phyloP scores from a whole-genome alignment of 2,329 filamentous ascomycete species.

The Madurella fahalii region DNA sequence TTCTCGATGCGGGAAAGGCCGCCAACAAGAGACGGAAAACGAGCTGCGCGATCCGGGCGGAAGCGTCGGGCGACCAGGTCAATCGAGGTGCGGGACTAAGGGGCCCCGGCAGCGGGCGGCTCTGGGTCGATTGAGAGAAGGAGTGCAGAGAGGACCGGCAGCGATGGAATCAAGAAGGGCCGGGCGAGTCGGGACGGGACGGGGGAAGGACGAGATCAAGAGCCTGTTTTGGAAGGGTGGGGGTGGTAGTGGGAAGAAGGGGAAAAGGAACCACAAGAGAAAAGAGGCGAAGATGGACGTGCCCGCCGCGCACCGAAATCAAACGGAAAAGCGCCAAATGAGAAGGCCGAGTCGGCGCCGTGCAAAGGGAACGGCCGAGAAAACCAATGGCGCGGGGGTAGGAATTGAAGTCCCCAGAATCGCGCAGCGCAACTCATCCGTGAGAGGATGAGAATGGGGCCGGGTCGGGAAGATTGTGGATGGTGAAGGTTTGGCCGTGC shows the following conservation, averaged over 20 bases:
- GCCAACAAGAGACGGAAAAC: background rate
- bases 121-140: background rate
- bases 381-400: background rate
- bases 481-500: conserved; percentile 13
- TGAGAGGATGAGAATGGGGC: background rate
- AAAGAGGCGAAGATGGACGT: background rate
- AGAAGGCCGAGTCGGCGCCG: background rate
- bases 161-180: conserved; percentile 3
- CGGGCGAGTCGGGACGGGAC: conserved; percentile 14
- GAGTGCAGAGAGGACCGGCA: background rate
- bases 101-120: background rate
- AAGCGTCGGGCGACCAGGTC: background rate
- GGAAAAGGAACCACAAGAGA: background rate
- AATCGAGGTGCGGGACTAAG: background rate
- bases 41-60: background rate
- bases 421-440: no score
- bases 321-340: background rate
- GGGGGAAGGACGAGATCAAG: conserved; percentile 15
- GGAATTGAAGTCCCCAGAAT: background rate
- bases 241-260: conserved; percentile 8
- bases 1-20: background rate
- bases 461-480: conserved; percentile 11
- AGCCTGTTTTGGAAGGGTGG: conserved; percentile 26
- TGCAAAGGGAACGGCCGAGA: background rate
- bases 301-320: background rate